A percentile compares a stretch with the other conserved stretches of the same genome.
Evolutionary conservation across 305 asterid genomes (phyloP).

Genomic region (Nicotiana rustica): DNA sequence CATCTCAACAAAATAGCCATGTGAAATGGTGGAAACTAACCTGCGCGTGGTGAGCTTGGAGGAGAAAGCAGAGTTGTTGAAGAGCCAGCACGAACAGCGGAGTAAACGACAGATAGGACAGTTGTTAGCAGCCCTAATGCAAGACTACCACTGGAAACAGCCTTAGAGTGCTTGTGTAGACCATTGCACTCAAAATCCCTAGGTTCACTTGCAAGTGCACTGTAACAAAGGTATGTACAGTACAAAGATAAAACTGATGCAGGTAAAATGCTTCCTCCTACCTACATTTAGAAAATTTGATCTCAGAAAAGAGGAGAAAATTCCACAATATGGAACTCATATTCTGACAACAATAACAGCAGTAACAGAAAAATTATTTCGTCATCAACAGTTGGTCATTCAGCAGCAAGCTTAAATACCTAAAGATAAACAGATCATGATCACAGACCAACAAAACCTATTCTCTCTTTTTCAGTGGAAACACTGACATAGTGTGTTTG

Average conservation of each 20-base stretch:
- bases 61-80: slow-evolving; percentile 90
- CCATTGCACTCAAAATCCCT: slow-evolving; percentile 94
- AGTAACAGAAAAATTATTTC: neutral
- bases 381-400: neutral
- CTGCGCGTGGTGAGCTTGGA: slow-evolving; percentile 93
- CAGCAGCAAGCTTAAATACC: slow-evolving; percentile 13
- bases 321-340: neutral
- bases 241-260: slow-evolving; percentile 86
- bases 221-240: slow-evolving; percentile 95
- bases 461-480: neutral
- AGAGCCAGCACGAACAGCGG: slow-evolving; percentile 98
- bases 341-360: neutral
- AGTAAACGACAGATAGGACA: slow-evolving; percentile 88
- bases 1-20: neutral
- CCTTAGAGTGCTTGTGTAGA: slow-evolving; percentile 89
- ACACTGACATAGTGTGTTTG: neutral
- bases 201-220: slow-evolving; percentile 96
- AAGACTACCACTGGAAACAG: slow-evolving; percentile 80
- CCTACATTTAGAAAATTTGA: slow-evolving; percentile 48
- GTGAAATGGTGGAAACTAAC: slow-evolving; percentile 45
- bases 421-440: neutral
- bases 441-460: neutral
- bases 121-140: slow-evolving; percentile 81
- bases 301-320: slow-evolving; percentile 24
- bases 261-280: slow-evolving; percentile 88